phyloP scores from a whole-genome alignment of 2,329 filamentous ascomycete species.

The Sporothrix pseudoabietina region DNA sequence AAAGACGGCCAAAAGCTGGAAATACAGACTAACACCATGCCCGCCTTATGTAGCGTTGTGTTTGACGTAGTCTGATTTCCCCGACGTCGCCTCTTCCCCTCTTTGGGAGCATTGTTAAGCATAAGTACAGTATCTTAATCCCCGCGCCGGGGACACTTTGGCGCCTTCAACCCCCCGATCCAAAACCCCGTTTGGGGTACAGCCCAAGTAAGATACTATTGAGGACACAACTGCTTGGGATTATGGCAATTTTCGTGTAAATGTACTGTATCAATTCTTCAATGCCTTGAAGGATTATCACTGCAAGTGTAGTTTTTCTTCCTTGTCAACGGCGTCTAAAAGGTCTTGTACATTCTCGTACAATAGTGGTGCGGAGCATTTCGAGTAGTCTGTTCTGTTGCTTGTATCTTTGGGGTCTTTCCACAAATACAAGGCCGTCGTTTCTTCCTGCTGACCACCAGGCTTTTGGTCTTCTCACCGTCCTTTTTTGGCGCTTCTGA shows the following conservation, averaged over 20 bases:
- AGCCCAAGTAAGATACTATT: neutral
- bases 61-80: constrained; percentile 13
- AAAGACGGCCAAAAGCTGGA: neutral
- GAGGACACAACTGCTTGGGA: neutral
- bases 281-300: neutral
- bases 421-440: constrained; percentile 3
- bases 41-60: neutral
- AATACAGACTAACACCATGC: neutral
- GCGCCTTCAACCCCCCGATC: neutral
- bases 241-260: neutral
- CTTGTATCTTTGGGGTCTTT: neutral
- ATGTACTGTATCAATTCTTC: neutral
- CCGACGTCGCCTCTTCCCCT: neutral
- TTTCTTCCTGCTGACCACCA: constrained; percentile 11
- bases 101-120: neutral
- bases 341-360: neutral
- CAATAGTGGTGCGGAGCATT: neutral
- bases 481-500: neutral
- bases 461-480: neutral
- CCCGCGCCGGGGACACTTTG: neutral
- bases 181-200: neutral
- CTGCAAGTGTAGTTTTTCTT: neutral
- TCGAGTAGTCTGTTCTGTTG: neutral
- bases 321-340: constrained; percentile 4
- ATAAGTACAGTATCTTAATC: neutral